Base-by-base conservation (phyloP, 441 rosid species). In the Adansonia madagascariensis region DNA sequence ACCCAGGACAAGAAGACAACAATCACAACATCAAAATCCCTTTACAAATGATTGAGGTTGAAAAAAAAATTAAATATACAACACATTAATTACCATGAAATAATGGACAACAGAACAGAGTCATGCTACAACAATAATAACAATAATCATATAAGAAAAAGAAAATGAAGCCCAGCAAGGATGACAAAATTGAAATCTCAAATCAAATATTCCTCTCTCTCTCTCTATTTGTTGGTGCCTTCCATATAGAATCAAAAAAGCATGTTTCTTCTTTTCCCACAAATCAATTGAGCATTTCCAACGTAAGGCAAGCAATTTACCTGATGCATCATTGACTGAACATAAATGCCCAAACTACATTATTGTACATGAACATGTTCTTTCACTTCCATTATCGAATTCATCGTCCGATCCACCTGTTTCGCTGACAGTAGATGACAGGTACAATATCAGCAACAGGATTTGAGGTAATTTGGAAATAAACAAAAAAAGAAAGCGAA, bases 391-490 rank as follows among this genome's bases (percentile, higher is more conserved):
- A 77, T 80, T 75, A 56, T 94, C 86, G 7, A 89, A 84, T 83
- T 94, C 98, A 18, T 91, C 97, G 50, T 94, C 97, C 35, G 98
- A 94, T 64, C 81, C 87, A 20, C 89, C 87, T 44, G 81, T 83
- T 85, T 95, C 99, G 85, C 99, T 95, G 94, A 82, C 84, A 86
- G 71, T 52, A 20, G 18, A 81, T 71, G 24, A 41, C 3, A 8
- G 59, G 39, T 76, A 63, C 61, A 75, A 65, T 43, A 61, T 75
- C 78, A 90, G 75, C 63, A 73, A 41, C 2, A 24, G 17, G 11
- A 60, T 57, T 43, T 12, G 50, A 43, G 52, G 71, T 15, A 27
- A 15, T 17, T 1, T 31, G 50, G 20, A 41, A 44, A 61, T 50
- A 62, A 15, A 27, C 47, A 35, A 66, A 71, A 41, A 41, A 41